phyloP scores from a whole-genome alignment of 2,329 filamentous ascomycete genomes.

The Didymellaceae sp. region DNA sequence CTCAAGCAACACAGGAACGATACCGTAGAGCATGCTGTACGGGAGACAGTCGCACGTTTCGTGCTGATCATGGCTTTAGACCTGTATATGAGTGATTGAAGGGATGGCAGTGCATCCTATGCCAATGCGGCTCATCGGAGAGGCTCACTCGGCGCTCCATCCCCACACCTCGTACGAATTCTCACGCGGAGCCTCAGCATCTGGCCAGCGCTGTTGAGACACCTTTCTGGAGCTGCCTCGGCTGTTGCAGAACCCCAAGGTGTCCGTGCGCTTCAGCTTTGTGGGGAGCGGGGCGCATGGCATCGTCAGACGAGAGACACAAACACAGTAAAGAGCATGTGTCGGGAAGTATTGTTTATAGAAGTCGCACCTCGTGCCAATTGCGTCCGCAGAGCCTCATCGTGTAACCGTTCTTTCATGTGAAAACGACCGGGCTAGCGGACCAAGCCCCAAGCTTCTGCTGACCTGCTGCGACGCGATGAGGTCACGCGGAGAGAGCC shows the following conservation, averaged over 20 bases:
- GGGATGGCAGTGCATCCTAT: too few relatives aligned
- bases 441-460: background rate
- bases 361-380: background rate
- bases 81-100: too few relatives aligned
- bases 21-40: too few relatives aligned
- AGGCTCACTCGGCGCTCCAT: background rate
- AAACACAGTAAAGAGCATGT: background rate
- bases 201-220: background rate
- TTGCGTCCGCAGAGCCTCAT: slow-evolving; percentile 13
- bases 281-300: slow-evolving; percentile 7
- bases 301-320: background rate
- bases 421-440: slow-evolving; percentile 9
- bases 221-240: background rate
- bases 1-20: too few relatives aligned
- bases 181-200: background rate
- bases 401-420: background rate
- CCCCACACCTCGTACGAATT: background rate
- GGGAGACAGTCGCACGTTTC: too few relatives aligned
- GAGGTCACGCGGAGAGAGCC: slow-evolving; percentile 8
- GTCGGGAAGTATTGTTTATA: too few relatives aligned
- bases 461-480: background rate
- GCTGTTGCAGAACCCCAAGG: background rate
- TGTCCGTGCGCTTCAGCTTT: slow-evolving; percentile 1
- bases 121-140: too few relatives aligned
- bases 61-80: too few relatives aligned